Conservation (phyloP, 371 early-diverging fungal genomes). For the Apophysomyces elegans region DNA sequence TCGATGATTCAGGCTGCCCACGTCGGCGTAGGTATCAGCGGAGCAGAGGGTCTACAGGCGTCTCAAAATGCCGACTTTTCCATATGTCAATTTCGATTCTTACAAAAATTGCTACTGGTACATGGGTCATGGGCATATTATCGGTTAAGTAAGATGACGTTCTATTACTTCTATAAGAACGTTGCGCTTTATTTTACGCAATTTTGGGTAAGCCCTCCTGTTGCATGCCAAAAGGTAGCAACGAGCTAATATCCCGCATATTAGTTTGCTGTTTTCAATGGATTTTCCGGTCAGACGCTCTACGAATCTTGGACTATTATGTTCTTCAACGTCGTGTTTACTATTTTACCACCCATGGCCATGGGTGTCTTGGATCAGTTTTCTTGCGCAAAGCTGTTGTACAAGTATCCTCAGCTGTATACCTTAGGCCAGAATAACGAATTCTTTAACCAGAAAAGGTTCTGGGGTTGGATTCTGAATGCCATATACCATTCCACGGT, state of each 20-base stretch:
- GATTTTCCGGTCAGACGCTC: conserved; percentile 81
- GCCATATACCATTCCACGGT: conserved; percentile 86
- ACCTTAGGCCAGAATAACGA: conserved; percentile 82
- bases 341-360: conserved; percentile 76
- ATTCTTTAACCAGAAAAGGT: conserved; percentile 86
- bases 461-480: conserved; percentile 92
- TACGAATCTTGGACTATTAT: conserved; percentile 74
- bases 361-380: conserved; percentile 87
- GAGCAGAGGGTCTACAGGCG: conserved; percentile 82
- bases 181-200: conserved; percentile 75
- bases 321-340: conserved; percentile 80
- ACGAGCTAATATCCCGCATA: neutral
- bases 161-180: conserved; percentile 87
- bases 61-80: conserved; percentile 86
- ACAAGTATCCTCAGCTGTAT: conserved; percentile 83
- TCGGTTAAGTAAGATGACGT: conserved; percentile 74
- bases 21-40: conserved; percentile 89
- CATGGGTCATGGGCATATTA: conserved; percentile 86
- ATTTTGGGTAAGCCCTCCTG: conserved; percentile 56
- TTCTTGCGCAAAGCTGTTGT: conserved; percentile 70
- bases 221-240: neutral
- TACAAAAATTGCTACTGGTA: conserved; percentile 75
- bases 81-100: conserved; percentile 80
- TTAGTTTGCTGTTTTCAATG: conserved; percentile 71
- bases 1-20: conserved; percentile 95